A percentile compares a stretch with the other conserved stretches of the same genome.
These are phyloP conservation scores for Coniochaeta ligniaria DNA, from an alignment of 2,329 filamentous ascomycete species.

Conservation along the genomic window DNA sequence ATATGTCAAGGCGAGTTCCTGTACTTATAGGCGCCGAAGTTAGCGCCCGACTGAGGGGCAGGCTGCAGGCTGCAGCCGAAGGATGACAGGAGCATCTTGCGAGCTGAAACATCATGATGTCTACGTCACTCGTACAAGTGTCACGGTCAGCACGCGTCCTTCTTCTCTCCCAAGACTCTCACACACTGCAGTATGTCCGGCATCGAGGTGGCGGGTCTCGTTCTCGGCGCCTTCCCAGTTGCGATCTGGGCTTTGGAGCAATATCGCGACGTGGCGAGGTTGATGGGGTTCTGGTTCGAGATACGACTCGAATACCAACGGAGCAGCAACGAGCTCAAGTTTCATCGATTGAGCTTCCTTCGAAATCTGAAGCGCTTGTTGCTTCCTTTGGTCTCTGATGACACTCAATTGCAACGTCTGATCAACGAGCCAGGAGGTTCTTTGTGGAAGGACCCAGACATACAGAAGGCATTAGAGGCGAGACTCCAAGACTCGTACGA, in stretches of 20 bases:
- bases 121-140: too few relatives aligned
- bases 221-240: conserved; percentile 15
- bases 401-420: conserved; percentile 9
- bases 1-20: too few relatives aligned
- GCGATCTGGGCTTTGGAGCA: conserved; percentile 11
- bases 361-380: conserved; percentile 13
- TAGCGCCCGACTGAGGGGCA: too few relatives aligned
- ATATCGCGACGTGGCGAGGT: conserved; percentile 10
- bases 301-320: conserved; percentile 11
- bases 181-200: conserved; percentile 11
- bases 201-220: conserved; percentile 13
- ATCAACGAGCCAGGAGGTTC: conserved; percentile 10
- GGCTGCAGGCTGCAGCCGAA: too few relatives aligned
- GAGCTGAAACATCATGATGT: too few relatives aligned
- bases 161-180: too few relatives aligned
- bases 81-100: too few relatives aligned
- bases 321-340: conserved; percentile 10
- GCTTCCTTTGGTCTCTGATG: conserved; percentile 12
- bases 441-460: conserved; percentile 12
- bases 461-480: conserved; percentile 7
- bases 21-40: too few relatives aligned
- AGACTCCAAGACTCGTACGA: conserved; percentile 12
- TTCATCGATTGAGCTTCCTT: conserved; percentile 8
- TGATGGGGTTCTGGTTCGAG: conserved; percentile 10
- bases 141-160: too few relatives aligned